Base-by-base conservation (phyloP, 371 early-diverging fungal species). In the Choanephora cucurbitarum region DNA sequence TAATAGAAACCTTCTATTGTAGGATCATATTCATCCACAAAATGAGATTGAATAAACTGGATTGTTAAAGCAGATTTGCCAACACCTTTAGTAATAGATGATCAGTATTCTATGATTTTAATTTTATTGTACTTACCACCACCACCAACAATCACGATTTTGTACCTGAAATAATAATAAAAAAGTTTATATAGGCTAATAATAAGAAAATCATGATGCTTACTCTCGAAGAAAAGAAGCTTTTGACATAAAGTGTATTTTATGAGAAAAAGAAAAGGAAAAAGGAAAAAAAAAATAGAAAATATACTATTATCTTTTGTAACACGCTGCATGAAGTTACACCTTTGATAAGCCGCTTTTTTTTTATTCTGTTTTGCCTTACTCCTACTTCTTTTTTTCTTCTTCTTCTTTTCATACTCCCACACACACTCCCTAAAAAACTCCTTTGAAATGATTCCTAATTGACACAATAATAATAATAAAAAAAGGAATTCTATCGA, bases 21-120 rank as follows among this genome's bases (percentile, higher is more conserved):
- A 32, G 96, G 96, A 68, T 95, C 96, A 62, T 96, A 94, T 58
- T 94, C 94, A 59, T 95, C 93, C 23, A 91, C 90, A 67, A 95
- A 96, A 57, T 91, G 90, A 9, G 91, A 87, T 69, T 92, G 93
- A 49, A 94, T 92, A 67, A 94, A 95, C 62, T 92, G 92, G 39
- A 94, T 93, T 1, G 95, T 93, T 22, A 96, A 74, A 48, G 95
- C 94, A 14, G 93, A 92, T 79, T 95, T 89, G 55, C 86, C 90
- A 48, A 90, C 91, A 69, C 85, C 86, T 86, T 31, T 22, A 47
- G 2, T 3, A 37, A 13, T 2, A 9, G n/a, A n/a, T n/a, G n/a
- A n/a, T n/a, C n/a, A n/a, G n/a, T n/a, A n/a, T n/a, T n/a, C n/a
- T n/a, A n/a, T n/a, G 37, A 14, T 14, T 37, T 9, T 37, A 37